Evolutionary conservation across 768 basidiomycete species (phyloP), one percentile per base, ranked within the genome.

Genomic region (Suillus lakei): DNA sequence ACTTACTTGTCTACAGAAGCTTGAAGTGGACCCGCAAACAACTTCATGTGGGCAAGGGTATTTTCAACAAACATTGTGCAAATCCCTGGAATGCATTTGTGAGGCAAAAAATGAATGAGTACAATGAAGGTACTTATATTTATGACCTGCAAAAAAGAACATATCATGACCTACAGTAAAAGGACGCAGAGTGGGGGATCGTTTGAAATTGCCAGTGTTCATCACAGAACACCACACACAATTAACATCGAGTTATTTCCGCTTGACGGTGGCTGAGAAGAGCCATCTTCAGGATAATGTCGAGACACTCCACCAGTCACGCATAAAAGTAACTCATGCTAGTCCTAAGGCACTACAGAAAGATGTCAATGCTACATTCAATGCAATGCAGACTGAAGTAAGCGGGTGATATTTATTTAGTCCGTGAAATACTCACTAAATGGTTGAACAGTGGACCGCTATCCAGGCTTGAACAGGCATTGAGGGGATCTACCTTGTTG

Each of bases 11-110:
- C 50, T 51, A 30, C 28, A 51, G 50, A 51, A 23, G 23, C n/a
- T 30, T 51, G 23, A 51, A 51, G 50, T 51, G 50, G 50, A 51
- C 50, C 28, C 50, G 50, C n/a, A 51, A 51, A 9, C 50, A 51
- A 30, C 50, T 51, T 23, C 28, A 23, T 13, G 23, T 51, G 16
- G 28, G 28, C 23, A 51, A 30, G 23, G 23, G 50, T 13, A 51
- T 51, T n/a, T 51, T 51, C n/a, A 51, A 38, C 36, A 38, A 38
- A 38, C 9, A 9, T 10, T 10, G 9, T 10, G 36, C 9, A 10
- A 38, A 38, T 38, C 36, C 36, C 36, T 38, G 36, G 36, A 38
- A 38, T 38, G 36, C 36, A 38, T 38, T 38, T 38, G 36, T 38
- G 36, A 38, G 36, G 12, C 36, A 38, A 38, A 10, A 38, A 10